These are phyloP conservation scores for Citrus trifoliata DNA, from an alignment of 345 rosid species.

Conservation along the genomic window DNA sequence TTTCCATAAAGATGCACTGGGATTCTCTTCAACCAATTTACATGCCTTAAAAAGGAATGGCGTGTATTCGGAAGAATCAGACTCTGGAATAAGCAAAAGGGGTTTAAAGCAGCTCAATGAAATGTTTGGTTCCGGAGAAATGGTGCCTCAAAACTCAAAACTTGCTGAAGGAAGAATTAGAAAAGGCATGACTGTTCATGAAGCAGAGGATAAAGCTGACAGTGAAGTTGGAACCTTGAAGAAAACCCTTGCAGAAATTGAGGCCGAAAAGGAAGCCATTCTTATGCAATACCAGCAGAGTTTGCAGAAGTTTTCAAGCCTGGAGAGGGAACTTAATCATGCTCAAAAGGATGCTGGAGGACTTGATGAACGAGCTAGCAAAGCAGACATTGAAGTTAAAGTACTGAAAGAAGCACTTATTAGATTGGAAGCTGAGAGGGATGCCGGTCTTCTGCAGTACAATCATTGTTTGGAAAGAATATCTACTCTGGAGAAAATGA, in stretches of 20 bases:
- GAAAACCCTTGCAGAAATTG: slow-evolving; percentile 62
- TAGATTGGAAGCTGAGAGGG: slow-evolving; percentile 69
- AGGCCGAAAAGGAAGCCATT: slow-evolving; percentile 68
- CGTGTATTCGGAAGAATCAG: slow-evolving; percentile 33
- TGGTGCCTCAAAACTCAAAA: slow-evolving; percentile 15
- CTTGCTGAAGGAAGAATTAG: slow-evolving; percentile 23
- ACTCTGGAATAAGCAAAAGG: slow-evolving; percentile 38
- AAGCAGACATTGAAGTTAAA: slow-evolving; percentile 71
- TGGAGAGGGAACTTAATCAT: slow-evolving; percentile 60
- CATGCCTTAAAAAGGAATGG: slow-evolving; percentile 21
- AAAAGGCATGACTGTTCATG: slow-evolving; percentile 20
- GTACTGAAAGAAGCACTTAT: slow-evolving; percentile 62
- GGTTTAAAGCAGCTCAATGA: slow-evolving; percentile 75
- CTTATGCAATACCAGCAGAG: slow-evolving; percentile 59
- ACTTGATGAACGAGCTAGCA: slow-evolving; percentile 68
- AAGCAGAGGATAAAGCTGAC: slow-evolving; percentile 46
- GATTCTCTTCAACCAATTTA: slow-evolving; percentile 31
- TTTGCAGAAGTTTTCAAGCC: slow-evolving; percentile 56
- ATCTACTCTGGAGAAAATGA: slow-evolving; percentile 45
- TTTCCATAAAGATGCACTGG: slow-evolving; percentile 33
- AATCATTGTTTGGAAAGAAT: slow-evolving; percentile 66
- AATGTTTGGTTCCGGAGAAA: slow-evolving; percentile 32
- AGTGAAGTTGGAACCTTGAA: slow-evolving; percentile 55
- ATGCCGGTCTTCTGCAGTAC: slow-evolving; percentile 60
- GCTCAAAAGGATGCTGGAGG: slow-evolving; percentile 59